phyloP scores from a whole-genome alignment of 495 filamentous ascomycete genomes.

The Lepidopterella palustris region DNA sequence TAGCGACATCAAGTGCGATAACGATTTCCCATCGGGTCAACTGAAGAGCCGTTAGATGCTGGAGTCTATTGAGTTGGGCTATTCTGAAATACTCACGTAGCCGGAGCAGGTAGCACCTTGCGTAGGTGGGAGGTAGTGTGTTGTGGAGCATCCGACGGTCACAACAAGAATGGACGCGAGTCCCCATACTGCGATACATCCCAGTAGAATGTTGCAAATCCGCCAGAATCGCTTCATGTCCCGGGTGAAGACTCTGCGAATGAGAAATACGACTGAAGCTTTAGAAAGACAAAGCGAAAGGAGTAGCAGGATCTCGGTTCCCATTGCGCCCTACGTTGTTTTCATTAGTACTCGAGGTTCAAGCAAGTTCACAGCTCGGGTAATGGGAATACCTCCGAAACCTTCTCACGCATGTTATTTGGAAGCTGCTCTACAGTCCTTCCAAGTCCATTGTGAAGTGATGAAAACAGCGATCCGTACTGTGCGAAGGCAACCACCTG shows the following conservation, averaged over 20 bases:
- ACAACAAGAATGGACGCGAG: slow-evolving; percentile 14
- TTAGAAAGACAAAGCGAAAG: slow-evolving; percentile 25
- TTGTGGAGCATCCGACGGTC: slow-evolving; percentile 14
- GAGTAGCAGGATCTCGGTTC: slow-evolving; percentile 13
- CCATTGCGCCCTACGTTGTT: slow-evolving; percentile 2
- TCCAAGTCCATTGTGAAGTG: slow-evolving; percentile 13
- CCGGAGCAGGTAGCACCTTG: slow-evolving; percentile 9
- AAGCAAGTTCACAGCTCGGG: not conserved
- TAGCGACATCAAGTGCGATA: slow-evolving; percentile 14
- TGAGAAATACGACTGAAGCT: slow-evolving; percentile 28
- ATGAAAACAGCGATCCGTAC: slow-evolving; percentile 7
- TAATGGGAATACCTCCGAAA: slow-evolving; percentile 1
- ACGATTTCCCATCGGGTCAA: slow-evolving; percentile 18
- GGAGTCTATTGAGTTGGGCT: no score
- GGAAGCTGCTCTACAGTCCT: slow-evolving; percentile 1
- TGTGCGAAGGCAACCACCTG: slow-evolving; percentile 10
- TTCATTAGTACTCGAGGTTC: not conserved
- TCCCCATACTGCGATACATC: slow-evolving; percentile 13
- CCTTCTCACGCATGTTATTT: not conserved
- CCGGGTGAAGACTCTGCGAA: slow-evolving; percentile 24
- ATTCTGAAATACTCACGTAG: slow-evolving; percentile 25
- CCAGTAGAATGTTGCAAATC: slow-evolving; percentile 23
- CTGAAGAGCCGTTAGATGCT: no score
- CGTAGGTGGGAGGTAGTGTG: slow-evolving; percentile 3
- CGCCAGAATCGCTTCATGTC: slow-evolving; percentile 7